phyloP scores from a whole-genome alignment of 768 basidiomycete genomes.

The Suillus subaureus region DNA sequence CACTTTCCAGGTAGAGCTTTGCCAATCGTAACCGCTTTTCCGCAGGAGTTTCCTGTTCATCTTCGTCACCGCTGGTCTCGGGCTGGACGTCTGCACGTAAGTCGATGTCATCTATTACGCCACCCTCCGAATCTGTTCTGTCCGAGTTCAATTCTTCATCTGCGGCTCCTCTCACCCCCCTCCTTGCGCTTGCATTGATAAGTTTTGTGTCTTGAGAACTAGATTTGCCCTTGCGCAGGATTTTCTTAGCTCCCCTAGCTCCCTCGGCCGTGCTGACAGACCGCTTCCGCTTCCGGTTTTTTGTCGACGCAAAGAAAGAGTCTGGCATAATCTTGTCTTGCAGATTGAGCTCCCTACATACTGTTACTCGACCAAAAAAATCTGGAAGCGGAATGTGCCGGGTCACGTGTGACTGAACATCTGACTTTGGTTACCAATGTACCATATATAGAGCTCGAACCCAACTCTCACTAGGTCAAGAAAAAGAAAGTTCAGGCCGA shows the following conservation, averaged over 20 bases:
- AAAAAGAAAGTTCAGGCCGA: constrained; percentile 2
- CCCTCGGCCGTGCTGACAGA: constrained; percentile 34
- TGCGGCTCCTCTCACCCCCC: constrained; percentile 22
- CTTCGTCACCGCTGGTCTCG: constrained; percentile 76
- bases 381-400: constrained; percentile 18
- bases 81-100: constrained; percentile 58
- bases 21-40: constrained; percentile 91
- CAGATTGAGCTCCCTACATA: neutral
- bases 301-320: constrained; percentile 72
- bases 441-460: neutral
- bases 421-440: neutral
- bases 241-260: constrained; percentile 27
- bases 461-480: neutral
- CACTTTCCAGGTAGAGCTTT: constrained; percentile 83
- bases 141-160: constrained; percentile 76
- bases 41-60: constrained; percentile 87
- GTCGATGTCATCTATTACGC: constrained; percentile 73
- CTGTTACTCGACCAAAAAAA: constrained; percentile 23
- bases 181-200: constrained; percentile 21
- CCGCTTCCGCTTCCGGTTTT: constrained; percentile 66
- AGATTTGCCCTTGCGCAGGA: constrained; percentile 16
- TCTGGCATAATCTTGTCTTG: constrained; percentile 61
- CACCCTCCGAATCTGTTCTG: constrained; percentile 54
- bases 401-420: constrained; percentile 11
- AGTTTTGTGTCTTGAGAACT: constrained; percentile 22